A percentile compares a stretch with the other conserved stretches of the same genome.
These are phyloP conservation scores for Cochlearia excelsa DNA, from an alignment of 345 rosid genomes.

Conservation along the genomic window DNA sequence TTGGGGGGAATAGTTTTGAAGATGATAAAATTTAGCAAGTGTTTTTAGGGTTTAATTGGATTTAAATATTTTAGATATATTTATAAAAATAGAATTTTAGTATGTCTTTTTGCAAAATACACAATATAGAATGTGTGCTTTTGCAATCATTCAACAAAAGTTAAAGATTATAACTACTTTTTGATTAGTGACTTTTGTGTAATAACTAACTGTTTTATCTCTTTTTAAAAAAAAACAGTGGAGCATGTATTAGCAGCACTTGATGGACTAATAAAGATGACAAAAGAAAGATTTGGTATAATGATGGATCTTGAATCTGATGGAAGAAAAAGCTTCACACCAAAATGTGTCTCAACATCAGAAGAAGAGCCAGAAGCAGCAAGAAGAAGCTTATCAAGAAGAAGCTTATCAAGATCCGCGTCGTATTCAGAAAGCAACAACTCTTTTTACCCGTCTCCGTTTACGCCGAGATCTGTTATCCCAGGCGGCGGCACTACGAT, in stretches of 20 bases:
- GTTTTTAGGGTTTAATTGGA: too few relatives aligned
- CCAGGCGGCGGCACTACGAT: slow-evolving; percentile 12
- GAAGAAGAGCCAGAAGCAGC: neutral
- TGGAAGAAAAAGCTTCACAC: slow-evolving; percentile 31
- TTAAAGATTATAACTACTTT: too few relatives aligned
- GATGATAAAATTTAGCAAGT: too few relatives aligned
- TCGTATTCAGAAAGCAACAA: slow-evolving; percentile 40
- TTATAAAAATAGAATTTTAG: too few relatives aligned
- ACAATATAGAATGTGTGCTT: too few relatives aligned
- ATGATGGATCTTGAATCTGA: slow-evolving; percentile 48
- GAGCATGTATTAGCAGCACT: slow-evolving; percentile 58
- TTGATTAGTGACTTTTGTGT: too few relatives aligned
- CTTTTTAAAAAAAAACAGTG: slow-evolving; percentile 33
- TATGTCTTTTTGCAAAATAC: too few relatives aligned
- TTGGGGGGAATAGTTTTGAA: too few relatives aligned
- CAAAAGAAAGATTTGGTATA: slow-evolving; percentile 49
- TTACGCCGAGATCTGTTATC: slow-evolving; percentile 44
- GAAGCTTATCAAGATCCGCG: slow-evolving; percentile 33
- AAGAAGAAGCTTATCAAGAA: neutral
- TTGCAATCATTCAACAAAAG: too few relatives aligned
- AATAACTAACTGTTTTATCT: neutral
- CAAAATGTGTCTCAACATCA: slow-evolving; percentile 19
- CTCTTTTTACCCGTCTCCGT: slow-evolving; percentile 40
- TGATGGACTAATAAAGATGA: slow-evolving; percentile 50
- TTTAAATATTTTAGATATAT: too few relatives aligned